Conservation (phyloP, 352 stramenopile genomes). For the Phytophthora fragariaefolia region DNA sequence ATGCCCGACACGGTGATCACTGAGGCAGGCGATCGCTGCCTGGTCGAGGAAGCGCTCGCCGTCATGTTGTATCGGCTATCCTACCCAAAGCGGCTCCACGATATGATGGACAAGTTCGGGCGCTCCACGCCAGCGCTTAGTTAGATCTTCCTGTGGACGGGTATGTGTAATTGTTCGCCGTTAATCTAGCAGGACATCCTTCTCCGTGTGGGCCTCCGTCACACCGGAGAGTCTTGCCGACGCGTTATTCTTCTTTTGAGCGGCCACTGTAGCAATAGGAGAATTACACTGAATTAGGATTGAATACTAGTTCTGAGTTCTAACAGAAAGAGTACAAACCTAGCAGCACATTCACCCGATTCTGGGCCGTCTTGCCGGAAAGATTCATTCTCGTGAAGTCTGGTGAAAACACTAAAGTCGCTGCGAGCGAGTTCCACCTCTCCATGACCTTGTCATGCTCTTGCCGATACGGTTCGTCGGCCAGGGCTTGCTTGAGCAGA, state of each 20-base stretch:
- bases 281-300: not conserved
- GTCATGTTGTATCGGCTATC: not conserved
- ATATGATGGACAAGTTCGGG: not conserved
- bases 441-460: not conserved
- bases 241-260: not conserved
- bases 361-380: not conserved
- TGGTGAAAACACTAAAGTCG: not conserved
- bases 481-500: not conserved
- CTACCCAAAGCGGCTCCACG: not conserved
- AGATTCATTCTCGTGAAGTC: not conserved
- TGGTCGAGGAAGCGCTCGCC: not conserved
- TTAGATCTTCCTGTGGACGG: not conserved
- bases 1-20: not conserved
- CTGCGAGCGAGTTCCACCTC: not conserved
- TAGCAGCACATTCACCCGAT: not conserved
- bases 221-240: not conserved
- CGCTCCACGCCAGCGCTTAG: not conserved
- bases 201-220: not conserved
- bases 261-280: not conserved
- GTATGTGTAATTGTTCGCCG: not conserved
- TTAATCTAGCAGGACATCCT: not conserved
- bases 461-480: not conserved
- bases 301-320: not conserved
- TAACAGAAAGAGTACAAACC: not conserved
- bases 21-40: not conserved